Conservation (phyloP, 352 stramenopile species). For the Globisporangium cystogenes region DNA sequence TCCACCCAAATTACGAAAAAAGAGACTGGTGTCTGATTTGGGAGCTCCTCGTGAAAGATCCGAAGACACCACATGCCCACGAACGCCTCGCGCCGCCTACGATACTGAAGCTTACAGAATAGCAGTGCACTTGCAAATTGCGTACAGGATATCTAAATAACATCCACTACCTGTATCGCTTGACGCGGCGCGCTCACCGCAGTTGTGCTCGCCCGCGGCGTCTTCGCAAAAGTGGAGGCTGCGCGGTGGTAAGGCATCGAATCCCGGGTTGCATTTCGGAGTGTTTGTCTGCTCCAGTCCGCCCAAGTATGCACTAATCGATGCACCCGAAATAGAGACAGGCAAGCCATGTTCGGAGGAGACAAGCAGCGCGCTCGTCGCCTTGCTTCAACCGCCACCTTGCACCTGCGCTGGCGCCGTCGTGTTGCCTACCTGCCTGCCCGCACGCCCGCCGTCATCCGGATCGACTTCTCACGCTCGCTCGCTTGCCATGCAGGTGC, state of each 20-base stretch:
- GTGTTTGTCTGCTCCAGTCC: neutral
- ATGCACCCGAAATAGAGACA: neutral
- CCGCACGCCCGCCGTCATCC: neutral
- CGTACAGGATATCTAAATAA: too few species aligned
- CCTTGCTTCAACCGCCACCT: too few species aligned
- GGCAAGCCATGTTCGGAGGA: too few species aligned
- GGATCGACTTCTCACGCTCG: neutral
- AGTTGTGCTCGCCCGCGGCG: neutral
- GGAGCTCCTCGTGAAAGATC: neutral
- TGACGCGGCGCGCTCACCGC: neutral
- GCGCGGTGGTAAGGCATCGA: neutral
- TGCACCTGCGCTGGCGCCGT: neutral
- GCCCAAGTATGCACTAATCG: neutral
- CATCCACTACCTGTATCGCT: too few species aligned
- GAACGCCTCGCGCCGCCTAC: neutral
- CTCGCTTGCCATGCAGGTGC: too few species aligned
- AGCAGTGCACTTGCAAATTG: neutral
- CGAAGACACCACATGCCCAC: neutral
- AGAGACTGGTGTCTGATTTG: constrained; percentile 7
- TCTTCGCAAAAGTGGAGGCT: neutral
- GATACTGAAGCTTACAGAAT: neutral
- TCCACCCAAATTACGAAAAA: constrained; percentile 12
- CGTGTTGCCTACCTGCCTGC: too few species aligned
- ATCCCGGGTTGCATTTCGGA: neutral
- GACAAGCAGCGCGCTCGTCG: too few species aligned